Conservation (phyloP, 176 grass and related monocot genomes). For the Lolium rigidum region DNA sequence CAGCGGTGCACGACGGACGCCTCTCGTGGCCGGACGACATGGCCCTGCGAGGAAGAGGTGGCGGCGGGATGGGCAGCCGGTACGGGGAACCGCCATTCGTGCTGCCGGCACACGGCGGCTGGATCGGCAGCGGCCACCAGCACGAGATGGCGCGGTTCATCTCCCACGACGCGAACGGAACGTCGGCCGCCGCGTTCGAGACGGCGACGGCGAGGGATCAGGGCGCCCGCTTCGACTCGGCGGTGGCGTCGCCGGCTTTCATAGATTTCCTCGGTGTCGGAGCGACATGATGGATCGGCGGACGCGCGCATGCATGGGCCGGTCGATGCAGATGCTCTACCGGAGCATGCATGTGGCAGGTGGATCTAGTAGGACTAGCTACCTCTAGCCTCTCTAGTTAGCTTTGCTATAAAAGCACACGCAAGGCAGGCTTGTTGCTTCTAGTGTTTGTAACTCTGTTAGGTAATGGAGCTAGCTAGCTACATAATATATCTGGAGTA, state of each 20-base stretch:
- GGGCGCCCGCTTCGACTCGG: slow-evolving; percentile 32
- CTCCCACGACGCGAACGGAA: neutral
- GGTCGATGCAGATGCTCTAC: slow-evolving; percentile 11
- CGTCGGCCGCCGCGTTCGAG: slow-evolving; percentile 25
- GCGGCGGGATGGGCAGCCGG: neutral
- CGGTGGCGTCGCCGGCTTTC: slow-evolving; percentile 57
- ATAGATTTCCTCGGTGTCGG: slow-evolving; percentile 98
- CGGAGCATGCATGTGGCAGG: slow-evolving; percentile 23
- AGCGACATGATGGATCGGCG: slow-evolving; percentile 58
- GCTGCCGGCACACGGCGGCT: slow-evolving; percentile 4
- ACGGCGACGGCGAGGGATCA: slow-evolving; percentile 27
- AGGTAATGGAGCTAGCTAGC: neutral
- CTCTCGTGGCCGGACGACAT: slow-evolving; percentile 28
- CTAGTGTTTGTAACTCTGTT: neutral
- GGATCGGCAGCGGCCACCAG: neutral
- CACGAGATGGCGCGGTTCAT: slow-evolving; percentile 35
- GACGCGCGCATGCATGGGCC: slow-evolving; percentile 15
- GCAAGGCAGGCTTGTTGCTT: neutral
- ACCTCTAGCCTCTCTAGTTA: slow-evolving; percentile 17
- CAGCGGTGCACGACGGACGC: neutral
- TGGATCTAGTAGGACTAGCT: slow-evolving; percentile 35
- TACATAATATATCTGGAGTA: neutral
- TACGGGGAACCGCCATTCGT: slow-evolving; percentile 33
- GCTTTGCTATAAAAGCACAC: slow-evolving; percentile 8
- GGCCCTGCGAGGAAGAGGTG: neutral